Evolutionary conservation across 345 rosid genomes (phyloP), one percentile per base, ranked within the genome.

Genomic region (Boechera stricta): DNA sequence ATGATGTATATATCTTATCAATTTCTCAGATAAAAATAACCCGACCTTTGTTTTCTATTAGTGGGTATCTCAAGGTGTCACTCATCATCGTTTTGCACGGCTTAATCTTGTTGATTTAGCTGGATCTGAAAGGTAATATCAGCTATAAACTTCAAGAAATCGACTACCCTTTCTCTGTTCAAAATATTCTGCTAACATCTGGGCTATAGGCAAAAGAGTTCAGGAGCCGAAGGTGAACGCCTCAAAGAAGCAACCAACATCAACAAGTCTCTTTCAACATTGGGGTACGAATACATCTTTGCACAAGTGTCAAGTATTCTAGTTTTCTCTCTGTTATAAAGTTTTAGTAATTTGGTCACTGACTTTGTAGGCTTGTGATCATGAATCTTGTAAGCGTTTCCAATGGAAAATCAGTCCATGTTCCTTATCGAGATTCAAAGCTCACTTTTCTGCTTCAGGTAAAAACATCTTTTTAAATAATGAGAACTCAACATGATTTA

Each of bases 211-310:
- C 99, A 96, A 71, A 96, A 96, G 84, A 90, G 92, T 81, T 96
- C 99, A 76, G 98, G 98, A 55, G 98, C 99, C 68, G 99, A 96
- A 84, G 99, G 98, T 76, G 99, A 96, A 78, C 97, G 99, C 33
- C 93, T 96, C 36, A 96, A 91, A 85, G 99, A 96, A 86, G 99
- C 99, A 52, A 93, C 98, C 45, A 96, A 93, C 64, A 96, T 96
- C 56, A 96, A 96, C 85, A 96, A 90, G 84, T 96, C 99, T 31
- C 97, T 96, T 81, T 96, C 99, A 28, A 93, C 97, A 69, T 83
- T 96, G 85, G 99, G 99, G 99, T 93, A 54, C 24, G 81, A 39
- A 33, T 48, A 78, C 59, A 42, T 33, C n/a, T 67, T 78, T 53
- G 24, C 63, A 5, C 56, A 58, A 64, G 57, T 9, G 7, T 45